Conservation (phyloP, 139 green algal species). For the Tetradesmus obliquus region DNA sequence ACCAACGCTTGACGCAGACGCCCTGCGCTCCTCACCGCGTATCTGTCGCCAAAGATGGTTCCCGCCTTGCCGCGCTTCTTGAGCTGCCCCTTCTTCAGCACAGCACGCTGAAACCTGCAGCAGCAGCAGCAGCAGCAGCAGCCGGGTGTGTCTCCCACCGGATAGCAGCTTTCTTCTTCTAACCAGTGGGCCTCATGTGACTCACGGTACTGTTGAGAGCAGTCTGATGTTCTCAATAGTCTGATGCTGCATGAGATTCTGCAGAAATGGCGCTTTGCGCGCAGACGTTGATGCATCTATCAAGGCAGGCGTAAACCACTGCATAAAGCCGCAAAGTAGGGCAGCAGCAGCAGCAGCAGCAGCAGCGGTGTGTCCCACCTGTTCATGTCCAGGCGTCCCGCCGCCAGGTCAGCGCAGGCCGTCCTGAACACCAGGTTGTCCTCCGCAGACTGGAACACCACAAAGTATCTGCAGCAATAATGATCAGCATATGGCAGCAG, state of each 20-base stretch:
- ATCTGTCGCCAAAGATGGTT: conserved; percentile 51
- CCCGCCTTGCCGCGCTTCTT: conserved; percentile 52
- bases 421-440: conserved; percentile 63
- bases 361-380: conserved; percentile 22
- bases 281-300: too few relatives aligned
- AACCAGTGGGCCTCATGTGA: too few relatives aligned
- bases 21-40: conserved; percentile 47
- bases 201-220: too few relatives aligned
- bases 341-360: neutral
- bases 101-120: conserved; percentile 50
- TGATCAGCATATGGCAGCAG: neutral
- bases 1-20: too few relatives aligned
- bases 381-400: conserved; percentile 49
- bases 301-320: too few relatives aligned
- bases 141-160: neutral
- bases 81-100: conserved; percentile 57
- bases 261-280: too few relatives aligned
- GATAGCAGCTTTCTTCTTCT: neutral
- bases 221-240: too few relatives aligned
- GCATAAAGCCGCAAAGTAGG: conserved; percentile 27
- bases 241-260: too few relatives aligned
- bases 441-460: conserved; percentile 61
- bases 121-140: neutral
- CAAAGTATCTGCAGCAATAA: conserved; percentile 43
- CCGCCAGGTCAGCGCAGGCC: conserved; percentile 41